phyloP scores from a whole-genome alignment of 495 filamentous ascomycete genomes.

The Xylaria flabelliformis region DNA sequence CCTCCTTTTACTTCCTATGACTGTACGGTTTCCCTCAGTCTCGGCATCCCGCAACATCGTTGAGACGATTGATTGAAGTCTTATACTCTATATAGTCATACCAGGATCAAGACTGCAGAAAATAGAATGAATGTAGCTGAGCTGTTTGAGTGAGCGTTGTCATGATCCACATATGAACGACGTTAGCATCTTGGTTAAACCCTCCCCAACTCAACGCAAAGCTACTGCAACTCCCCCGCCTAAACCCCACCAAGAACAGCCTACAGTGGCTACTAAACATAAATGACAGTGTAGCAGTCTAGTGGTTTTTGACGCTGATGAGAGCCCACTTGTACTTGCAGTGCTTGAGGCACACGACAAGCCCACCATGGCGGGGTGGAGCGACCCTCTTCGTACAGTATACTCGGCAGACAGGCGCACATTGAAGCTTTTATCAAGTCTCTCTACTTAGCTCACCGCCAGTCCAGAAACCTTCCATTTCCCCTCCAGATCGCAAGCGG shows the following conservation, averaged over 20 bases:
- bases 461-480: constrained; percentile 28
- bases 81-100: not conserved
- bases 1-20: not conserved
- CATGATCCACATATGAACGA: not conserved
- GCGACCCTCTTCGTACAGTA: not conserved
- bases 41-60: not conserved
- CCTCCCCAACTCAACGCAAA: not conserved
- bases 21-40: not conserved
- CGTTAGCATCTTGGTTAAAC: too few relatives aligned
- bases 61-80: not conserved
- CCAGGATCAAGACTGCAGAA: not conserved
- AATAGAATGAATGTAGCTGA: not conserved
- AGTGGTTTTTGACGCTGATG: constrained; percentile 18
- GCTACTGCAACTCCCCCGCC: constrained; percentile 17
- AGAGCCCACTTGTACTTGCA: constrained; percentile 22
- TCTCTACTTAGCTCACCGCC: constrained; percentile 28
- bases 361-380: constrained; percentile 22
- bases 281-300: constrained; percentile 5
- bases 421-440: not conserved
- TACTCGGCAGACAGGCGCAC: not conserved
- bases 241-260: constrained; percentile 9
- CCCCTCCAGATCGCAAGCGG: constrained; percentile 29
- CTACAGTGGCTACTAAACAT: constrained; percentile 5
- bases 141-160: not conserved
- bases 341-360: constrained; percentile 11